Evolutionary conservation across 2,329 filamentous ascomycete species (phyloP).

Genomic region (Aspergillus sp.): DNA sequence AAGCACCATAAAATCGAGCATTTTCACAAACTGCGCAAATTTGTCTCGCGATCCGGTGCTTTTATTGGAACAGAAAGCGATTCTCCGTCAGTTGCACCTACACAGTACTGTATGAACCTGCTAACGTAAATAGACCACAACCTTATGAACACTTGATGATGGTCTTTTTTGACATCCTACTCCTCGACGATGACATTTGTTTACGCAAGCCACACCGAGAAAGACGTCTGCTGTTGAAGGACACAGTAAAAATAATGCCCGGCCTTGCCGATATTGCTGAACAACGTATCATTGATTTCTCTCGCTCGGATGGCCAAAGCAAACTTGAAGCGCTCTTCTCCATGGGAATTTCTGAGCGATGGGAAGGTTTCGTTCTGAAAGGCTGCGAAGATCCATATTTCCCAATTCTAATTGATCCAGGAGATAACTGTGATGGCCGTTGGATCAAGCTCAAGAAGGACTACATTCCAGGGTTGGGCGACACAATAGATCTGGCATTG

Average conservation of each 20-base stretch:
- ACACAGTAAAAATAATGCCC: conserved; percentile 53
- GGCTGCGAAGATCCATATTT: conserved; percentile 76
- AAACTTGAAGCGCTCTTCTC: conserved; percentile 66
- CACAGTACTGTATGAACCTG: not conserved
- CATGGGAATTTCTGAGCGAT: conserved; percentile 61
- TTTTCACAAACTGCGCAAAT: conserved; percentile 81
- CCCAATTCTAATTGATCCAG: conserved; percentile 44
- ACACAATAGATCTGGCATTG: conserved; percentile 79
- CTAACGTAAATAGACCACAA: conserved; percentile 41
- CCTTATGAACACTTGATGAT: conserved; percentile 60
- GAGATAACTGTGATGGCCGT: conserved; percentile 34
- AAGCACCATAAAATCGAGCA: conserved; percentile 64
- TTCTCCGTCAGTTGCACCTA: conserved; percentile 57
- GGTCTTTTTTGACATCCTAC: conserved; percentile 60
- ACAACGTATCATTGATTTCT: conserved; percentile 68
- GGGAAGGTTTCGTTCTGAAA: conserved; percentile 82
- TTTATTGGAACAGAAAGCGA: conserved; percentile 69
- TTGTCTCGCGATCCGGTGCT: conserved; percentile 70
- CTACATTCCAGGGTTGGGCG: conserved; percentile 75
- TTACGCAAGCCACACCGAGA: conserved; percentile 47
- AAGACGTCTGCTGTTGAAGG: conserved; percentile 54
- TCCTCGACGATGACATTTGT: conserved; percentile 56
- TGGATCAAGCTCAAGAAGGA: conserved; percentile 89
- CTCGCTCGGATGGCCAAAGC: conserved; percentile 50
- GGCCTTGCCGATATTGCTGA: conserved; percentile 68